These are phyloP conservation scores for Amoebophrya sp. DNA, from an alignment of 169 alveolate species.

Conservation along the genomic window DNA sequence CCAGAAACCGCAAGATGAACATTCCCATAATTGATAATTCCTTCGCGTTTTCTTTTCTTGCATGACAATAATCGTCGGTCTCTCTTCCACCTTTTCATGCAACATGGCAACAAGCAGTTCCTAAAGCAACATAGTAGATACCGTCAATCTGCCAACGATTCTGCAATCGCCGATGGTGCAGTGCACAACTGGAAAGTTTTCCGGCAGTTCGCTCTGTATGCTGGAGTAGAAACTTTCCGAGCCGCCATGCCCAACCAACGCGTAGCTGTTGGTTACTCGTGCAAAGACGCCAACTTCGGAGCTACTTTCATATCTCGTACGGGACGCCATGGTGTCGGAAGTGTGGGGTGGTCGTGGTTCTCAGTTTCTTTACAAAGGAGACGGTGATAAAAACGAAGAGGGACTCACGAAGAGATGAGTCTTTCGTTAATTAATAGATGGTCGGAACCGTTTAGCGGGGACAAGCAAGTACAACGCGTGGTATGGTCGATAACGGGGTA, in stretches of 20 bases:
- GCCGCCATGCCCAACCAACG: constrained; percentile 90
- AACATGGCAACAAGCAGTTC: too few species aligned
- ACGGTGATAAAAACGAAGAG: too few species aligned
- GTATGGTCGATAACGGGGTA: too few species aligned
- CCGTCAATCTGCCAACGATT: constrained; percentile 93
- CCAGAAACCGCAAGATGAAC: background rate
- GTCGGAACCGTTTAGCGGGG: too few species aligned
- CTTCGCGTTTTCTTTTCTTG: background rate
- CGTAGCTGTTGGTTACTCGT: constrained; percentile 88
- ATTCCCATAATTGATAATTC: background rate
- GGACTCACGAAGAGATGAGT: too few species aligned
- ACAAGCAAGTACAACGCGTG: too few species aligned
- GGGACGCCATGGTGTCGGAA: constrained; percentile 28
- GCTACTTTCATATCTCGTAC: constrained; percentile 89
- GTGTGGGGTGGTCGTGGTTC: too few species aligned
- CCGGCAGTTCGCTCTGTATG: constrained; percentile 89
- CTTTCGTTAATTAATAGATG: too few species aligned
- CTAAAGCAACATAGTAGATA: too few species aligned
- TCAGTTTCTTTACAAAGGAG: too few species aligned
- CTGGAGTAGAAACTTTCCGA: constrained; percentile 91
- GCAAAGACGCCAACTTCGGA: constrained; percentile 97
- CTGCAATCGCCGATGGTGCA: constrained; percentile 94
- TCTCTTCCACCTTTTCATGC: too few species aligned
- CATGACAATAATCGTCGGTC: too few species aligned
- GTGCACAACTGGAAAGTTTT: constrained; percentile 91